Evolutionary conservation across 345 rosid genomes (phyloP), one percentile per base, ranked within the genome.

Genomic region (Corchorus capsularis): DNA sequence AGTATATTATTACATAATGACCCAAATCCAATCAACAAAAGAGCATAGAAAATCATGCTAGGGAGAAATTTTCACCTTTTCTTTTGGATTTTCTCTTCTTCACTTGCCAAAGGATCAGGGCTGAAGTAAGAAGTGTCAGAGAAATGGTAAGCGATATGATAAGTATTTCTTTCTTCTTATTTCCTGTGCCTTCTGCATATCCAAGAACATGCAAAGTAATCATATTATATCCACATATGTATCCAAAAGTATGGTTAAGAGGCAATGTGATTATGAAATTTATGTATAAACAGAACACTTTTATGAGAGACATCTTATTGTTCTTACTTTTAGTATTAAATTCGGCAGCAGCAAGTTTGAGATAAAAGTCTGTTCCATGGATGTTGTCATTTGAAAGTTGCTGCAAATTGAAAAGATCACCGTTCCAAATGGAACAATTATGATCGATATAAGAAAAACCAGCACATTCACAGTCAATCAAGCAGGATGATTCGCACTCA

Each of bases 401-500:
- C 34, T 87, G 78, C 65, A 82, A 69, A 59, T 86, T 78, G 63
- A 83, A 69, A 9, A 94, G 89, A 65, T 83, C 84, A 11, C 84
- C 81, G 8, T 20, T 20, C 97, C 98, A 94, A 50, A 82, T 62
- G 50, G 77, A 82, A 65, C 98, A 94, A 49, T 8, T 64, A 39
- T 71, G 79, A 10, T 55, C 70, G 8, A 75, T 76, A 41, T 81
- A 85, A 56, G 95, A 82, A 75, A 91, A 94, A 76, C 91, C 97
- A 53, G 77, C 35, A 77, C 97, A 94, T 69, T 91, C 79, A 76
- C 98, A 94, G 72, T 82, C 77, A 63, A 56, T 59, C 73, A 79
- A 77, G 70, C 97, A 94, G 45, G 80, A 47, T 9, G 89, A 74
- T 47, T 71, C 79, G 34, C 97, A 93, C 46, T 74, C 84, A 67